phyloP scores from a whole-genome alignment of 1,284 basidiomycete genomes.

The Heliocybe sulcata region DNA sequence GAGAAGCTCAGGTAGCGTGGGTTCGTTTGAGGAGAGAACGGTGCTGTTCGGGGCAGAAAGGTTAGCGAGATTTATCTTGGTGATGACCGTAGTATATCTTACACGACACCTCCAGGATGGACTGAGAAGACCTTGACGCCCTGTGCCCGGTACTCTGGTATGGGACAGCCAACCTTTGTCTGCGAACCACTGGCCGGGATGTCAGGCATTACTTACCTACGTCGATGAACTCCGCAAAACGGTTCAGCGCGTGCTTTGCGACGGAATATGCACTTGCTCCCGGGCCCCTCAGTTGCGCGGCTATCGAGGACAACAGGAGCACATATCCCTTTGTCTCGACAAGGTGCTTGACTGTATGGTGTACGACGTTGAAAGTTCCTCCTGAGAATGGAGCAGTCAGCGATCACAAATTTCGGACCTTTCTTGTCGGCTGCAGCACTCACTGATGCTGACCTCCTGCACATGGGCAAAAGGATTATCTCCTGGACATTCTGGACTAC shows the following conservation, averaged over 20 bases:
- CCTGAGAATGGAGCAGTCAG: slow-evolving; percentile 2
- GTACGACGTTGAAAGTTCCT: not conserved
- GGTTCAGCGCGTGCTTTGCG: slow-evolving; percentile 8
- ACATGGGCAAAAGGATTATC: not conserved
- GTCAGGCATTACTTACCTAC: slow-evolving; percentile 3
- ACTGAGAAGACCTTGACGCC: slow-evolving; percentile 7
- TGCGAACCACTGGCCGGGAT: not conserved
- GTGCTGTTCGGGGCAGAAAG: not conserved
- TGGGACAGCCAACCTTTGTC: not conserved
- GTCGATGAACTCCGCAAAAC: slow-evolving; percentile 10
- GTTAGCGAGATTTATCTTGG: too few relatives aligned
- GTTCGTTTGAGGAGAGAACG: not conserved
- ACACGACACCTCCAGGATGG: slow-evolving; percentile 8
- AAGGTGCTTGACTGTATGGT: slow-evolving; percentile 6
- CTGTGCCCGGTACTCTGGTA: slow-evolving; percentile 4
- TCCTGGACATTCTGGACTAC: slow-evolving; percentile 1
- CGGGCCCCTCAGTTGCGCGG: slow-evolving; percentile 6
- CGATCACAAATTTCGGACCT: not conserved
- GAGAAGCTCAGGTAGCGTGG: not conserved
- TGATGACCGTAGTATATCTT: not conserved
- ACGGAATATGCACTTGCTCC: slow-evolving; percentile 4
- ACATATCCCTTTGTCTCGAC: slow-evolving; percentile 7
- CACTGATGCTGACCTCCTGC: not conserved
- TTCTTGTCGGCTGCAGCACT: too few relatives aligned
- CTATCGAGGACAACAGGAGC: slow-evolving; percentile 6